These are phyloP conservation scores for Annulohypoxylon stygium DNA, from an alignment of 495 filamentous ascomycete species.

Conservation along the genomic window DNA sequence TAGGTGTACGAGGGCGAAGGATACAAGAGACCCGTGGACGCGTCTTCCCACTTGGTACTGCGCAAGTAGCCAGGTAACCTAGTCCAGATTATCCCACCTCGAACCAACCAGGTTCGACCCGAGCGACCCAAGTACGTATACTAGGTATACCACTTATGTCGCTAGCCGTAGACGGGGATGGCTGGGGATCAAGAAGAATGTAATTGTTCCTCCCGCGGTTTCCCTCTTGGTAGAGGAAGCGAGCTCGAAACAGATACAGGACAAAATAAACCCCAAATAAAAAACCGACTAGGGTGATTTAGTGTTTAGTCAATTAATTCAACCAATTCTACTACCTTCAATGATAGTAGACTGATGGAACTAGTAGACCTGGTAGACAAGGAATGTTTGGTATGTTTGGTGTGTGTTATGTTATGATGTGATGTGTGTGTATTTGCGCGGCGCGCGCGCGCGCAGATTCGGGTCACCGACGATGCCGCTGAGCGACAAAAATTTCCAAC, in stretches of 20 bases:
- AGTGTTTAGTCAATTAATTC: background rate
- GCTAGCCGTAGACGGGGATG: conserved; percentile 2
- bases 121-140: background rate
- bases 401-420: background rate
- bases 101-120: too few species aligned
- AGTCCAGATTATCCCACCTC: background rate
- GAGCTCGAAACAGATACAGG: background rate
- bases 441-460: background rate
- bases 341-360: too few species aligned
- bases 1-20: background rate
- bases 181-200: background rate
- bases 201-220: background rate
- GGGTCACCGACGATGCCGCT: conserved; percentile 28
- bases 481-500: conserved; percentile 26
- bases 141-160: conserved; percentile 1
- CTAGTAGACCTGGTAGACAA: background rate
- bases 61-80: conserved; percentile 3
- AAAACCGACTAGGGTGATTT: background rate
- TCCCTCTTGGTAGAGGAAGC: background rate
- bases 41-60: conserved; percentile 7
- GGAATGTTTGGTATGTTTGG: conserved; percentile 1
- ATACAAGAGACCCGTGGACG: conserved; percentile 11
- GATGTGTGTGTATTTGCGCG: conserved; percentile 8
- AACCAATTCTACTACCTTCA: background rate
- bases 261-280: too few species aligned